Evolutionary conservation across 2,329 filamentous ascomycete genomes (phyloP), one percentile per base, ranked within the genome.

Genomic region (Verticillium nubilum): DNA sequence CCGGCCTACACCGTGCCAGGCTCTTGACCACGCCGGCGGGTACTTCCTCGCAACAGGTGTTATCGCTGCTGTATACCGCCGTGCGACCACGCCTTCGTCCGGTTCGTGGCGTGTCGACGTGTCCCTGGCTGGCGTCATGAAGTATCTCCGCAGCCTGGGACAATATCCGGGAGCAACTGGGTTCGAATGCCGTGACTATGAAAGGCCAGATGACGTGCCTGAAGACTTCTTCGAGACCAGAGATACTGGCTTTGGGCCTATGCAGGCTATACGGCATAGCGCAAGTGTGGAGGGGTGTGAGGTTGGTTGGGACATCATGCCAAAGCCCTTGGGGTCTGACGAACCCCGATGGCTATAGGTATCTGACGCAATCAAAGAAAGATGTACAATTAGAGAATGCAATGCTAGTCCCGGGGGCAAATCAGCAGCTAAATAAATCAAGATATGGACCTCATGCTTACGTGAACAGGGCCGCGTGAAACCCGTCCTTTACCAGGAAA

Each of bases 41-140:
- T 86, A 82, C 58, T 72, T 86, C 23, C 73, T 86, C 0, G 81
- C 83, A 0, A 71, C 80, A 0, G 82, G 83, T 0, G 75, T 86
- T 2, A 69, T 75, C 26, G 78, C 81, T 0, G 82, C 83, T 0
- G 52, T 86, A 4, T 80, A 82, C 60, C 75, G 74, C 56, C 74
- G 77, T 15, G 74, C 74, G 0, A 70, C 63, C 2, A 37, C 33
- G 15, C 12, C 12, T 28, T 6, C 4, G 17, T 80, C 80, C 1
- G 78, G 80, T 0, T 73, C 76, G 0, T 86, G 80, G 67, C 67
- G 75, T n/a, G 78, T 86, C 0, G 72, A 82, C 28, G 82, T 85
- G 1, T 84, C 80, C 7, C 72, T 86, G 2, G 83, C 81, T 0
- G 82, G 79, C 1, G 74, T 77, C 2, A 81, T 80, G 79, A 83